phyloP scores from a whole-genome alignment of 345 rosid species.

The Heritiera fomes region DNA sequence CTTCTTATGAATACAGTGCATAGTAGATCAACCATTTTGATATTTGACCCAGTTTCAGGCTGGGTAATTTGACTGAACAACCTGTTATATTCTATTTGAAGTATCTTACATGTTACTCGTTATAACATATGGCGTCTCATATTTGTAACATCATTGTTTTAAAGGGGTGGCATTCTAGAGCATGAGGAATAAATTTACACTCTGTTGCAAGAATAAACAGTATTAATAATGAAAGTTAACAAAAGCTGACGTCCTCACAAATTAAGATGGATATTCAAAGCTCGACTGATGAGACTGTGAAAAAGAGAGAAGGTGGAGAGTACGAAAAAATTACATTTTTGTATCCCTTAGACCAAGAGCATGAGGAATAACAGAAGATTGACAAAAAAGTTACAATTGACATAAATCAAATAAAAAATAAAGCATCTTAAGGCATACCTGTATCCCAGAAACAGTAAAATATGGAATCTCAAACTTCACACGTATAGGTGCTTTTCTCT shows the following conservation, averaged over 20 bases:
- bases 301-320: neutral
- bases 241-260: neutral
- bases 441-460: constrained; percentile 86
- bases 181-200: neutral
- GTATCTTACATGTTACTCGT: neutral
- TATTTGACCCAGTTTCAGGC: constrained; percentile 2
- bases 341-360: neutral
- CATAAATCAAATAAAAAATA: neutral
- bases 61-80: neutral
- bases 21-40: constrained; percentile 5
- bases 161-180: neutral
- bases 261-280: neutral
- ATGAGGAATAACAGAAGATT: neutral
- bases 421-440: constrained; percentile 46
- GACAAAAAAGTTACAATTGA: neutral
- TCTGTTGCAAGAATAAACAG: neutral
- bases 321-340: neutral
- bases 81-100: neutral
- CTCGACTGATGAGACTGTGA: neutral
- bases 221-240: constrained; percentile 1
- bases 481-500: constrained; percentile 77
- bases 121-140: neutral
- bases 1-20: neutral
- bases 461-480: constrained; percentile 87
- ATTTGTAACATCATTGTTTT: neutral